Conservation (phyloP, 805 yeast species). For the Lipomyces orientalis region DNA sequence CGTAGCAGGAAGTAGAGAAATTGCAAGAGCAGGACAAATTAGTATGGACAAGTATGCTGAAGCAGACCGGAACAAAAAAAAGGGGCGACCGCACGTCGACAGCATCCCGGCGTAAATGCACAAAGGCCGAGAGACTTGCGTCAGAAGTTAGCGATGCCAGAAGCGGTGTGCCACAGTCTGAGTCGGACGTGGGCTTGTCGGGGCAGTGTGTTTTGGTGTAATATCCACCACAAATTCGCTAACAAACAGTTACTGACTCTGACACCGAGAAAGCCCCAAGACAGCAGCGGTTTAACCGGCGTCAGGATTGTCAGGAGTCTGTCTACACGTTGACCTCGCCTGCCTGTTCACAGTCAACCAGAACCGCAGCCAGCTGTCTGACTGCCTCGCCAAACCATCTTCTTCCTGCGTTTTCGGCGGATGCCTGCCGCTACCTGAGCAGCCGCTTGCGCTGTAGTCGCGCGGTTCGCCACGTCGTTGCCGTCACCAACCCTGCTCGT, state of each 20-base stretch:
- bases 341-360: slow-evolving; percentile 3
- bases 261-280: neutral
- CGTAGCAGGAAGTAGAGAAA: slow-evolving; percentile 2
- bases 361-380: neutral
- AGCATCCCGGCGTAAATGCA: no score
- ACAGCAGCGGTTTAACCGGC: neutral
- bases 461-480: slow-evolving; percentile 29
- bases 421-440: slow-evolving; percentile 10
- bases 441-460: slow-evolving; percentile 23
- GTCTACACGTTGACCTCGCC: neutral
- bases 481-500: slow-evolving; percentile 20
- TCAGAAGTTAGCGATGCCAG: neutral
- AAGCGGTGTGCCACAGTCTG: neutral
- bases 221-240: neutral
- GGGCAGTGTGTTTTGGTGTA: neutral
- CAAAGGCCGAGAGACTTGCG: neutral
- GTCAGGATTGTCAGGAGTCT: neutral
- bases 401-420: neutral
- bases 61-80: neutral
- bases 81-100: neutral
- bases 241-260: no score
- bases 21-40: neutral
- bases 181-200: no score
- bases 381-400: neutral
- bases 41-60: neutral